Percentiles rank a stretch among this genome's conserved stretches.
Conservation (phyloP, 306 rosid species). For the Bauhinia variegata region DNA sequence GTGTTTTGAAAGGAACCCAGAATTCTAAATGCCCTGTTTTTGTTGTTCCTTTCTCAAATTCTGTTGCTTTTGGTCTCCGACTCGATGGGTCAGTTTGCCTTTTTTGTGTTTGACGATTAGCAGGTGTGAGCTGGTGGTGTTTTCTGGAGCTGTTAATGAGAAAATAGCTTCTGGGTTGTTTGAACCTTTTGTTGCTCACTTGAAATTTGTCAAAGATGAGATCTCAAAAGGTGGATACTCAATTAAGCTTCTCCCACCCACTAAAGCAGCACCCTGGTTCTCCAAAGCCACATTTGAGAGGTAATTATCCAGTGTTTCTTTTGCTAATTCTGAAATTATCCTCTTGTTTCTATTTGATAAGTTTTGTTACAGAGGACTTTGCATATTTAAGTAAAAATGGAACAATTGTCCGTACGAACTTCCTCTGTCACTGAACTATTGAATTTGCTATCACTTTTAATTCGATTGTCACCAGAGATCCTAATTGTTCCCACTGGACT, state of each 20-base stretch:
- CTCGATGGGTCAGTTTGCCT: background rate
- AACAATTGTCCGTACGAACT: background rate
- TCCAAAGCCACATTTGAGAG: slow-evolving; percentile 66
- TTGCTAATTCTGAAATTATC: background rate
- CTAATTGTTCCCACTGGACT: background rate
- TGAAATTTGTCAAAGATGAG: slow-evolving; percentile 61
- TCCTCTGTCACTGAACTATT: too few species aligned
- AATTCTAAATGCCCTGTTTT: background rate
- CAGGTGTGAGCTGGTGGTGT: slow-evolving; percentile 64
- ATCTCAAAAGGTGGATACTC: slow-evolving; percentile 75
- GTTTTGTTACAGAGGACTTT: background rate
- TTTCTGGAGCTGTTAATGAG: slow-evolving; percentile 47
- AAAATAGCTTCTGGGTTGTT: slow-evolving; percentile 73
- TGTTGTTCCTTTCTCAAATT: background rate
- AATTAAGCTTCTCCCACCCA: slow-evolving; percentile 60
- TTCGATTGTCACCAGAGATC: background rate
- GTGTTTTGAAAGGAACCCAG: slow-evolving; percentile 5
- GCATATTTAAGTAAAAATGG: background rate
- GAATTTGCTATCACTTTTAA: background rate
- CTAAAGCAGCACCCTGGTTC: slow-evolving; percentile 52
- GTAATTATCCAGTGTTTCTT: slow-evolving; percentile 32
- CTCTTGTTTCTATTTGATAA: slow-evolving; percentile 17
- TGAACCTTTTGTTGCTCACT: slow-evolving; percentile 63
- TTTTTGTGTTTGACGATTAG: slow-evolving; percentile 15
- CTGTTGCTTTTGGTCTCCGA: background rate